Percentiles rank a stretch among this genome's conserved stretches.
phyloP scores from a whole-genome alignment of 306 rosid species.

The Cicer pinnatifidum region DNA sequence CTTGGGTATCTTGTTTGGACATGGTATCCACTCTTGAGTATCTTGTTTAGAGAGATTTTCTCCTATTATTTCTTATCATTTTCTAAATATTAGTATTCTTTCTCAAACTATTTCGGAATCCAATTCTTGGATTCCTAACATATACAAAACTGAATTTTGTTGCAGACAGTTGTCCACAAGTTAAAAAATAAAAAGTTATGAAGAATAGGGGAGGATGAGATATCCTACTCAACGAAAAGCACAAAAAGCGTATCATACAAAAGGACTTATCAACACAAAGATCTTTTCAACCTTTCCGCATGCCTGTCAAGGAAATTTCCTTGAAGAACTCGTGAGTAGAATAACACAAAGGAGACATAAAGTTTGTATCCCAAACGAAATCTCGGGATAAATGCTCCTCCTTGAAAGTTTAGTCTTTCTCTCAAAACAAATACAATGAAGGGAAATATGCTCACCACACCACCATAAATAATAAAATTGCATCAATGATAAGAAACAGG shows the following conservation, averaged over 20 bases:
- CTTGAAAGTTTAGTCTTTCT: constrained; percentile 2
- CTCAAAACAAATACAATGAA: background rate
- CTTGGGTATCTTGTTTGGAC: too few relatives aligned
- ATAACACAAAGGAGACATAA: background rate
- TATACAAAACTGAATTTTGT: background rate
- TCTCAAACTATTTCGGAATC: too few relatives aligned
- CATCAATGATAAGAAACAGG: too few relatives aligned
- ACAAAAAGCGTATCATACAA: background rate
- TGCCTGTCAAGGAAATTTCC: background rate
- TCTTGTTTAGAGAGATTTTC: too few relatives aligned
- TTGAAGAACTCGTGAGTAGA: background rate
- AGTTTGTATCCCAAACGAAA: background rate
- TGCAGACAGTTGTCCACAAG: background rate
- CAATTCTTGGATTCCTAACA: too few relatives aligned
- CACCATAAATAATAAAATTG: too few relatives aligned
- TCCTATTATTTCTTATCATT: too few relatives aligned
- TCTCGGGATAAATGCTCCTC: background rate
- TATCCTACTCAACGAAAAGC: background rate
- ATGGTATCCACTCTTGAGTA: too few relatives aligned
- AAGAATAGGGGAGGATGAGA: background rate
- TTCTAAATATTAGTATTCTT: too few relatives aligned
- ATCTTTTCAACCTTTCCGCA: background rate
- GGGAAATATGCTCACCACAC: too few relatives aligned
- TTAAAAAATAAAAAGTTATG: background rate
- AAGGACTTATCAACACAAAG: background rate